Evolutionary conservation across 768 basidiomycete species (phyloP).

Genomic region (Pleurotus tuber-regium): DNA sequence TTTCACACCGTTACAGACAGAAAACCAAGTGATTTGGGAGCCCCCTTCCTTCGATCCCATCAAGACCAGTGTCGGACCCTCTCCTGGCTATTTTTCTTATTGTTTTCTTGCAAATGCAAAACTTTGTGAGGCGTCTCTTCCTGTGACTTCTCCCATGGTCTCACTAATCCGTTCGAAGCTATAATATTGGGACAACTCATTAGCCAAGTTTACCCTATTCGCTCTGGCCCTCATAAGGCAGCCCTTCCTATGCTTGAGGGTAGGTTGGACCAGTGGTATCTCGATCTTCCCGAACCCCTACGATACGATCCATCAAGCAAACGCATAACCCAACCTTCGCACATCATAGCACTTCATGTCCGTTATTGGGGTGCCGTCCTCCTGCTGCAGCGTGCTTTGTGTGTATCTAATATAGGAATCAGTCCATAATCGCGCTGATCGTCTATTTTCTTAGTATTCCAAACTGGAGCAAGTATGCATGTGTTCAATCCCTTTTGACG

Average conservation of each 20-base stretch:
- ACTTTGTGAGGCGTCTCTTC: slow-evolving; percentile 45
- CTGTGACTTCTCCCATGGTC: neutral
- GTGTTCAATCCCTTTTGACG: neutral
- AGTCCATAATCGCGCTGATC: slow-evolving; percentile 11
- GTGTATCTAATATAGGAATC: slow-evolving; percentile 30
- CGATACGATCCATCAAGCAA: slow-evolving; percentile 57
- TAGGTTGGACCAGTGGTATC: slow-evolving; percentile 72
- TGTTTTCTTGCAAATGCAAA: slow-evolving; percentile 54
- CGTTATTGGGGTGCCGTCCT: slow-evolving; percentile 77
- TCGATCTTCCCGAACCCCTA: slow-evolving; percentile 62
- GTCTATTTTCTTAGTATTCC: slow-evolving; percentile 51
- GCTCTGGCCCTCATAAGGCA: slow-evolving; percentile 41
- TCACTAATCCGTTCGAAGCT: slow-evolving; percentile 34
- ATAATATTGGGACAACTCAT: slow-evolving; percentile 68
- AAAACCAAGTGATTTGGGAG: slow-evolving; percentile 57
- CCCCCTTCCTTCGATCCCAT: slow-evolving; percentile 37
- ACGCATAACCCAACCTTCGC: slow-evolving; percentile 55
- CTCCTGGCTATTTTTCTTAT: slow-evolving; percentile 47
- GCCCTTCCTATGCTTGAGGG: slow-evolving; percentile 57
- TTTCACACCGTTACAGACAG: slow-evolving; percentile 39
- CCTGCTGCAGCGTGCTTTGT: slow-evolving; percentile 78
- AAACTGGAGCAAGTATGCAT: slow-evolving; percentile 65
- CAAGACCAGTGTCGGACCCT: slow-evolving; percentile 41
- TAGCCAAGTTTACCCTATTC: slow-evolving; percentile 68
- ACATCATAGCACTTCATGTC: slow-evolving; percentile 66